Conservation (phyloP, 2,329 filamentous ascomycete genomes). For the Tolypocladium cylindrosporum region DNA sequence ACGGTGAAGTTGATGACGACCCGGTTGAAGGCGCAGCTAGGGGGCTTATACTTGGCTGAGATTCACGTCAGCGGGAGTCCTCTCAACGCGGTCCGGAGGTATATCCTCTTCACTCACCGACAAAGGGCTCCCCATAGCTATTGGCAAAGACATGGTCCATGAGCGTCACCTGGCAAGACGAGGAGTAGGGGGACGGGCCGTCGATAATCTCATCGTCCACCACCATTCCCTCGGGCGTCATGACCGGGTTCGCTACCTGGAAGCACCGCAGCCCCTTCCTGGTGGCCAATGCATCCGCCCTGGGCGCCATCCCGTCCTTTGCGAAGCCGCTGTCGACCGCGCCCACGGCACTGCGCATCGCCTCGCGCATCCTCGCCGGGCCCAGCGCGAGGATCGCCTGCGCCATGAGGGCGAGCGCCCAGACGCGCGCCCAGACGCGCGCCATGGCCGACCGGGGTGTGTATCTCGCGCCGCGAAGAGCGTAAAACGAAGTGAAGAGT, state of each 20-base stretch:
- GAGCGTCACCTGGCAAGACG: constrained; percentile 43
- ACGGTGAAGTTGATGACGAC: constrained; percentile 71
- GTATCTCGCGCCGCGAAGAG: not conserved
- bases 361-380: not conserved
- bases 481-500: not conserved
- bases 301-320: not conserved
- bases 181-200: not conserved
- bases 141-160: constrained; percentile 62
- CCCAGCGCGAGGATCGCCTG: not conserved
- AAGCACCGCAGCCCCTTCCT: constrained; percentile 42
- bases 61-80: not conserved
- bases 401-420: not conserved
- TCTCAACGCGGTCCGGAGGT: not conserved
- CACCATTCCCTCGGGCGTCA: constrained; percentile 33
- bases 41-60: constrained; percentile 20
- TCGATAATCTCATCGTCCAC: constrained; percentile 4
- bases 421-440: not conserved
- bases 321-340: not conserved
- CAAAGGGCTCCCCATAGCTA: constrained; percentile 65
- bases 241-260: constrained; percentile 58
- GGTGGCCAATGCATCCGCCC: not conserved
- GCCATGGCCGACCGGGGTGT: not conserved
- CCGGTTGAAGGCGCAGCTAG: constrained; percentile 59
- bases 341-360: not conserved
- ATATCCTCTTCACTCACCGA: constrained; percentile 40